phyloP scores from a whole-genome alignment of 495 filamentous ascomycete species.

The Annulohypoxylon maeteangense region DNA sequence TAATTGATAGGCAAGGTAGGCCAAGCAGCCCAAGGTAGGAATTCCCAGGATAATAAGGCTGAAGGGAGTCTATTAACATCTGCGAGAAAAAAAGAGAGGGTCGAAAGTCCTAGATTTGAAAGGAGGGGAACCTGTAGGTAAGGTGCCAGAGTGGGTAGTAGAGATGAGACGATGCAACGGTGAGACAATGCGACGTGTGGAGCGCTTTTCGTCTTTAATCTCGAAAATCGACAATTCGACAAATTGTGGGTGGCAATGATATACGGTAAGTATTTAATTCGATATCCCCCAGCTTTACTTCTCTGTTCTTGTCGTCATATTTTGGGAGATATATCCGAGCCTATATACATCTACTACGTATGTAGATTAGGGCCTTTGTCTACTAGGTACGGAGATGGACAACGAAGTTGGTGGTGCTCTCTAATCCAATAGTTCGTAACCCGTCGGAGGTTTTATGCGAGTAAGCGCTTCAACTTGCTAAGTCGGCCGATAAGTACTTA shows the following conservation, averaged over 20 bases:
- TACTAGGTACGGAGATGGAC: background rate
- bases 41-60: conserved; percentile 36
- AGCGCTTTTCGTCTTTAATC: background rate
- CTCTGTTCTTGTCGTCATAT: background rate
- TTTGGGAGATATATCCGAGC: conserved; percentile 3
- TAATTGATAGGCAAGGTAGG: background rate
- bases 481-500: conserved; percentile 11
- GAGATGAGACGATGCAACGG: conserved; percentile 39
- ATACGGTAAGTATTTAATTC: conserved; percentile 16
- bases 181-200: conserved; percentile 38
- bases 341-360: conserved; percentile 8
- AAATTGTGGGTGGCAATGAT: conserved; percentile 25
- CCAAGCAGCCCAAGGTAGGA: conserved; percentile 3
- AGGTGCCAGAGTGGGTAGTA: conserved; percentile 23
- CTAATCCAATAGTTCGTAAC: conserved; percentile 9
- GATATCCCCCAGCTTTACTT: conserved; percentile 16
- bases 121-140: conserved; percentile 31
- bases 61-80: conserved; percentile 22
- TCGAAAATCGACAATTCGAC: conserved; percentile 2
- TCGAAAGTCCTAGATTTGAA: conserved; percentile 38
- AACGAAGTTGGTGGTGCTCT: conserved; percentile 1
- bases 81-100: conserved; percentile 10
- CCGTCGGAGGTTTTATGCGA: conserved; percentile 27
- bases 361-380: conserved; percentile 11
- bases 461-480: conserved; percentile 28